Base-by-base conservation (phyloP, 208 protist genomes). In the Trypanosomatidae sp. region DNA sequence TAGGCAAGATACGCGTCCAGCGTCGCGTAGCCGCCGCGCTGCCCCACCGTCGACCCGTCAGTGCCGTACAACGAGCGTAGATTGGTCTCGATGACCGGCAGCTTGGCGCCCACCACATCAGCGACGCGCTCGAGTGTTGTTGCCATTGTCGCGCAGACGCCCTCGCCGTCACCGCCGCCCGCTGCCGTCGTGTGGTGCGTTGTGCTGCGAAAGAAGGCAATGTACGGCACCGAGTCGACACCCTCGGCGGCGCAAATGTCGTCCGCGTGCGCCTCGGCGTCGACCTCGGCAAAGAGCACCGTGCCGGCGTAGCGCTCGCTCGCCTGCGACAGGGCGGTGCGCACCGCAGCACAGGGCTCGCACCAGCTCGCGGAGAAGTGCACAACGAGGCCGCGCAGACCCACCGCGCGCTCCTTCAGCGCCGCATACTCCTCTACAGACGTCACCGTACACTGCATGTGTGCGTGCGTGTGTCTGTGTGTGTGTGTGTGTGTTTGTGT, bases 321-420 rank as follows among this genome's bases (percentile, higher is more conserved):
- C 35, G 33, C 48, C 30, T 54, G 56, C 18, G 49, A 43, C 18
- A 94, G 48, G 21, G 69, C 47, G 21, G 33, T 65, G 33, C 73
- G 77, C 10, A 96, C 78, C 4, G 52, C 57, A 21, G 69, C 66
- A 56, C 82, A 93, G 2, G 91, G 85, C 40, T 86, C 82, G 54
- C 91, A 96, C 88, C 88, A 96, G 21, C 42, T 37, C 27, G 88
- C 85, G 48, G 71, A 83, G 53, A 94, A 93, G 61, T 95, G 85
- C 8, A 88, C 75, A 3, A 94, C 73, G 18, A 94, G 49, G 28
- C 79, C 79, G 5, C 69, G 54, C 15, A 46, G 37, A 6, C 49
- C 43, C 18, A 42, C 54, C 4, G 81, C 69, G 21, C 62, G 41
- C 43, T 64, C 68, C 56, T 84, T 86, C 60, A n/a, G n/a, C n/a